phyloP scores from a whole-genome alignment of 371 early-diverging fungal genomes.

The Mortierella polycephala region DNA sequence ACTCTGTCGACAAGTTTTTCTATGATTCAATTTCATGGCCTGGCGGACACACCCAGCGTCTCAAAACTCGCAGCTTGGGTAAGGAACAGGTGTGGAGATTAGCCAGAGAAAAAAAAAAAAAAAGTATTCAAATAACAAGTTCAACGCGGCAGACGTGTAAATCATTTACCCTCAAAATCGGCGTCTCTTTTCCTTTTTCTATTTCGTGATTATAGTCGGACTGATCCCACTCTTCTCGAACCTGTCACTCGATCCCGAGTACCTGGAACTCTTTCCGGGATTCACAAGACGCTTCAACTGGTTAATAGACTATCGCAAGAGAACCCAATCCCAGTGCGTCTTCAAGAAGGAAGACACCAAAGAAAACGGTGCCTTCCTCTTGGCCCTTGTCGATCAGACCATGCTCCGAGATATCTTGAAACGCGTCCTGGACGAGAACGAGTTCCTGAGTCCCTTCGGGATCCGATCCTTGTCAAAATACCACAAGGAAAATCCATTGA shows the following conservation, averaged over 20 bases:
- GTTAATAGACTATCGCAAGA: conserved; percentile 43
- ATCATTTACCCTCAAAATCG: neutral
- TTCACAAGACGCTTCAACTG: conserved; percentile 40
- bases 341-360: conserved; percentile 45
- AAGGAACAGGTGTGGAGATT: neutral
- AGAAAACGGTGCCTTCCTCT: conserved; percentile 47
- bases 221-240: conserved; percentile 36
- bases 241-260: conserved; percentile 49
- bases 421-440: conserved; percentile 57
- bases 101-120: neutral
- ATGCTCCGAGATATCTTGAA: conserved; percentile 50
- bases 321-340: conserved; percentile 24
- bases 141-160: neutral
- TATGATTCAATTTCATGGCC: conserved; percentile 58
- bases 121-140: no score
- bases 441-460: conserved; percentile 58
- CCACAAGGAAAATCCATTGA: conserved; percentile 56
- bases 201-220: conserved; percentile 22
- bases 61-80: conserved; percentile 55
- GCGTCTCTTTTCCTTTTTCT: neutral
- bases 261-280: conserved; percentile 43
- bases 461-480: conserved; percentile 55
- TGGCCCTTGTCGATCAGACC: conserved; percentile 54
- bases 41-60: conserved; percentile 54
- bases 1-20: conserved; percentile 58